Percentiles rank a stretch among this genome's conserved stretches.
These are phyloP conservation scores for Trichoderma lentiforme DNA, from an alignment of 2,329 filamentous ascomycete genomes.

Conservation along the genomic window DNA sequence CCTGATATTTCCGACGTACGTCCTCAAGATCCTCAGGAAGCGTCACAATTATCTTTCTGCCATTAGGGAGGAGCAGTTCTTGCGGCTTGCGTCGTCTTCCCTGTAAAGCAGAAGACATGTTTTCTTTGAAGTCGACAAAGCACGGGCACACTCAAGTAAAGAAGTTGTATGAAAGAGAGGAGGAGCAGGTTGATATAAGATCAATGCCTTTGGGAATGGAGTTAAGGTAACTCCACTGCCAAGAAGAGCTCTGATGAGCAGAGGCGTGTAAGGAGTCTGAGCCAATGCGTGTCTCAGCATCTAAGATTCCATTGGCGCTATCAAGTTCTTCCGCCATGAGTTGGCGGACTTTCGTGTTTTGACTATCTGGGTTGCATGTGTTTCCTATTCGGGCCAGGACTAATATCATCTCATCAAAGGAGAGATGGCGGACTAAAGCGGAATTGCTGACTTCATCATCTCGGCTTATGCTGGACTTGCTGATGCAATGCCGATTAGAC, in stretches of 20 bases:
- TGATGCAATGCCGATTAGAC: not conserved
- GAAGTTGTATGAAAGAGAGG: not conserved
- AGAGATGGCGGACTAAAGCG: not conserved
- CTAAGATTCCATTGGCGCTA: not conserved
- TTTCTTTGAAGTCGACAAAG: not conserved
- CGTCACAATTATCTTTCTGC: conserved; percentile 54
- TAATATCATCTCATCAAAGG: not conserved
- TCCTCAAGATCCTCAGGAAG: conserved; percentile 52
- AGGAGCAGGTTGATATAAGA: not conserved
- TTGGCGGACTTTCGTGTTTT: not conserved
- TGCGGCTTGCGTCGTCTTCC: conserved; percentile 39
- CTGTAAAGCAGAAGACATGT: conserved; percentile 25
- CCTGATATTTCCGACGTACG: conserved; percentile 43
- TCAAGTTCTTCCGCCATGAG: not conserved
- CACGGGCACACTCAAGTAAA: not conserved
- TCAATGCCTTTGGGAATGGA: not conserved
- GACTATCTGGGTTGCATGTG: not conserved
- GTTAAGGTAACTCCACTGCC: not conserved
- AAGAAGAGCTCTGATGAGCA: not conserved
- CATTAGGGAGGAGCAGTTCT: conserved; percentile 54
- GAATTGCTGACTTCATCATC: not conserved
- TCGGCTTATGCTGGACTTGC: not conserved
- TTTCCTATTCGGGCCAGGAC: not conserved
- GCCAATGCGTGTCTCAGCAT: not conserved
- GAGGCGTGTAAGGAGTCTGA: not conserved